Evolutionary conservation across 2,329 filamentous ascomycete species (phyloP), one percentile per base, ranked within the genome.

Genomic region (Albophoma yamanashiensis): DNA sequence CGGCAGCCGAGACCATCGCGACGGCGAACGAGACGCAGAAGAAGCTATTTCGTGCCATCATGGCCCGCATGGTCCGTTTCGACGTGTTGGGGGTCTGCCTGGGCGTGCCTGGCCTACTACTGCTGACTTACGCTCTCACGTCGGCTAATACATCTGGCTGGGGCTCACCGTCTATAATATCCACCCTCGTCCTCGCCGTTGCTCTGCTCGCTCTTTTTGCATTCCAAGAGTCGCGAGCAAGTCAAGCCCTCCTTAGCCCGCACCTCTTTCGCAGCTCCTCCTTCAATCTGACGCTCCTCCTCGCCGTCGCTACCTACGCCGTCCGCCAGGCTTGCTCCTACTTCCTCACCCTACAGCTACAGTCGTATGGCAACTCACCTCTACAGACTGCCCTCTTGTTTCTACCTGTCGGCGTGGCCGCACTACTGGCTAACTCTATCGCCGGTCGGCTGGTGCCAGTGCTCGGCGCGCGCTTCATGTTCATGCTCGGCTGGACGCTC

Each of bases 401-500:
- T 17, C 56, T 57, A 0, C 56, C 56, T n/a, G 56, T 57, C 31
- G 56, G 56, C 9, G 42, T 57, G 9, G 31, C 56, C 6, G 56
- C 56, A 20, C 57, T 58, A 17, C 36, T 58, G 14, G 57, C 57
- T n/a, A 58, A 58, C 57, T 55, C 57, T 14, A 22, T 58, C 14
- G 57, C 57, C 27, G 47, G 57, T 34, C 47, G 47, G 4, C 45
- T 55, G 4, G 57, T 58, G 22, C 57, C 57, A 6, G 20, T 58
- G 31, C 36, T 58, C 27, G 57, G 57, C 7, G 57, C 57, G 36
- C 43, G 57, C 12, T 36, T 20, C 45, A 58, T 58, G 57, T 58
- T 58, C 34, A n/a, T 58, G 6, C 57, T 58, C 57, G 57, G 57
- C 22, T 55, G 57, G 57, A 36, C 43, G 34, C 57, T 58, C 20